These are phyloP conservation scores for Penicillium vulpinum DNA, from an alignment of 2,329 filamentous ascomycete genomes.

Conservation along the genomic window DNA sequence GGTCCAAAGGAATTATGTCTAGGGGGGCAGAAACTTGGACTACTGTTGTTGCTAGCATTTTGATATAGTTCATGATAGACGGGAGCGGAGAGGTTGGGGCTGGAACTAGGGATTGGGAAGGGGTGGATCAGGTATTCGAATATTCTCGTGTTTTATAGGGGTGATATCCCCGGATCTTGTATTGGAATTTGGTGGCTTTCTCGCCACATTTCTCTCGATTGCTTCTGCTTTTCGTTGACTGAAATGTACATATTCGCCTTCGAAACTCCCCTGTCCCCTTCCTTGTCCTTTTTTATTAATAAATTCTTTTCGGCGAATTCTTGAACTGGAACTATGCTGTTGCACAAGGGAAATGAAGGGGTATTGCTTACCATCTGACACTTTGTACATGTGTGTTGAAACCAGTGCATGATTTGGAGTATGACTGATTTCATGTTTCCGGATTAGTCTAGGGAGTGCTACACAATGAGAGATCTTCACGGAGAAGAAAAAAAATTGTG, in stretches of 20 bases:
- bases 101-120: conserved; percentile 3
- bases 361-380: neutral
- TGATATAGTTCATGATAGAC: neutral
- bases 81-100: neutral
- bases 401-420: neutral
- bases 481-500: too few species aligned
- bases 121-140: neutral
- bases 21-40: neutral
- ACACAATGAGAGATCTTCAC: too few species aligned
- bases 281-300: neutral
- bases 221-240: neutral
- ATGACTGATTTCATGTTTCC: neutral
- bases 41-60: conserved; percentile 1
- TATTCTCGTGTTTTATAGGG: neutral
- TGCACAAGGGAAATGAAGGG: neutral
- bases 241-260: neutral
- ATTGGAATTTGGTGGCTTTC: neutral
- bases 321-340: neutral
- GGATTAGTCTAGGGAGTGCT: too few species aligned
- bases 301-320: neutral
- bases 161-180: neutral
- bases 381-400: neutral
- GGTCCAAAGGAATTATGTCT: neutral
- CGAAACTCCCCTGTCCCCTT: neutral
- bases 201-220: neutral